Conservation (phyloP, 106 monocot species). For the Allium sativum region DNA sequence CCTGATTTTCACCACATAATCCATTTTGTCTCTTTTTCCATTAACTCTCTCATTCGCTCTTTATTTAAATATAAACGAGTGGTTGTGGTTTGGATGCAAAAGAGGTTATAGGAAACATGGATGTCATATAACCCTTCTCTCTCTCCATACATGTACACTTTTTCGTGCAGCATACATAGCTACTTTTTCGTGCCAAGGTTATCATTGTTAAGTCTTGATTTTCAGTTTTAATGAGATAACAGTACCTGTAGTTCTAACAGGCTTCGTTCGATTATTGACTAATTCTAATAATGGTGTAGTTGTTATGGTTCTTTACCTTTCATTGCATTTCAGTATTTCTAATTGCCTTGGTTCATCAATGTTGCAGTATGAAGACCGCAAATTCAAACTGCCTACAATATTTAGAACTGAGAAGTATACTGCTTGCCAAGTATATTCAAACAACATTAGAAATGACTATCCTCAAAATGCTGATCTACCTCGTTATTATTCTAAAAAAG, state of each 20-base stretch:
- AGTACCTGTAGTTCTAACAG: neutral
- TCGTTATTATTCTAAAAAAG: slow-evolving; percentile 71
- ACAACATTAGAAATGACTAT: slow-evolving; percentile 32
- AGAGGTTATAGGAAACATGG: too few species aligned
- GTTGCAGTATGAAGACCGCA: slow-evolving; percentile 27
- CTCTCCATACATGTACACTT: too few species aligned
- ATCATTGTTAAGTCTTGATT: neutral
- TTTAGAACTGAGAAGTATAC: slow-evolving; percentile 17
- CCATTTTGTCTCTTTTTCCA: too few species aligned
- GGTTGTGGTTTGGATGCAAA: too few species aligned
- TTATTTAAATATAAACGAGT: too few species aligned
- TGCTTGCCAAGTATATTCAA: slow-evolving; percentile 5
- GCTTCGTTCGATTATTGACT: neutral
- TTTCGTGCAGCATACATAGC: too few species aligned
- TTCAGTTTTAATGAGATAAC: neutral
- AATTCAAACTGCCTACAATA: slow-evolving; percentile 11
- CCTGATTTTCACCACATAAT: too few species aligned
- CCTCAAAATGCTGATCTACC: slow-evolving; percentile 93
- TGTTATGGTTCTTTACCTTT: neutral
- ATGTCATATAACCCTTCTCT: too few species aligned
- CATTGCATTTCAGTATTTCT: neutral
- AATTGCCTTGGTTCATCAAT: neutral
- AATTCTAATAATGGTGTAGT: neutral
- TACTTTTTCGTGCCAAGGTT: neutral
- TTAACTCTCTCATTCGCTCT: too few species aligned